phyloP scores from a whole-genome alignment of 768 basidiomycete species.

The Naganishia friedmannii region DNA sequence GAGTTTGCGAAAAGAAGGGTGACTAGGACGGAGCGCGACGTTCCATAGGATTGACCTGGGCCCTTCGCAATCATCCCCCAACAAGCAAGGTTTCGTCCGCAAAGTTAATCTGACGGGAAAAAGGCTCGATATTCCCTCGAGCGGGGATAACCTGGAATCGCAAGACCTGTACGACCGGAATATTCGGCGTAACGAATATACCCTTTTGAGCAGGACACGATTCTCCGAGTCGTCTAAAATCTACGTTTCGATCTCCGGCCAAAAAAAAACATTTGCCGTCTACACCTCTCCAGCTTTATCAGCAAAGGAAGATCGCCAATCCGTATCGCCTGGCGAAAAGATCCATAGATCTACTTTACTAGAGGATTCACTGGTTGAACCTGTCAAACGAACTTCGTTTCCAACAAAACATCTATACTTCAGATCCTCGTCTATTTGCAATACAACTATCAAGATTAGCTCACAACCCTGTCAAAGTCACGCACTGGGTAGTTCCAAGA shows the following conservation, averaged over 20 bases:
- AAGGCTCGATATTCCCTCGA: background rate
- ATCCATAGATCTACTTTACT: background rate
- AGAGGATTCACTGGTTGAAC: background rate
- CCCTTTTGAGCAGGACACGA: background rate
- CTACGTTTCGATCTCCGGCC: background rate
- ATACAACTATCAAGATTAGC: background rate
- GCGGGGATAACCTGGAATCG: background rate
- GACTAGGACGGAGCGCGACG: constrained; percentile 4
- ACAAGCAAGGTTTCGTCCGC: background rate
- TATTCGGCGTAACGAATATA: background rate
- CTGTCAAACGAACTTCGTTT: background rate
- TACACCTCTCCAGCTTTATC: too few relatives aligned
- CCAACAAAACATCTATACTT: background rate
- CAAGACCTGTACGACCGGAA: background rate
- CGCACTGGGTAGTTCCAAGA: too few relatives aligned
- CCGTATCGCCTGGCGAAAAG: background rate
- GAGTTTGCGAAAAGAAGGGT: constrained; percentile 4
- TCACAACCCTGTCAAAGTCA: background rate
- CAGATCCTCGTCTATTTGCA: background rate
- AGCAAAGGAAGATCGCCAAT: background rate
- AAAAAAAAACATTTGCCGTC: too few relatives aligned
- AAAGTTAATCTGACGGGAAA: background rate
- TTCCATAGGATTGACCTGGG: background rate
- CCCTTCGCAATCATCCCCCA: background rate
- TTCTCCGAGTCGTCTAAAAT: background rate